phyloP scores from a whole-genome alignment of 345 rosid genomes.

The Camelina sativa region DNA sequence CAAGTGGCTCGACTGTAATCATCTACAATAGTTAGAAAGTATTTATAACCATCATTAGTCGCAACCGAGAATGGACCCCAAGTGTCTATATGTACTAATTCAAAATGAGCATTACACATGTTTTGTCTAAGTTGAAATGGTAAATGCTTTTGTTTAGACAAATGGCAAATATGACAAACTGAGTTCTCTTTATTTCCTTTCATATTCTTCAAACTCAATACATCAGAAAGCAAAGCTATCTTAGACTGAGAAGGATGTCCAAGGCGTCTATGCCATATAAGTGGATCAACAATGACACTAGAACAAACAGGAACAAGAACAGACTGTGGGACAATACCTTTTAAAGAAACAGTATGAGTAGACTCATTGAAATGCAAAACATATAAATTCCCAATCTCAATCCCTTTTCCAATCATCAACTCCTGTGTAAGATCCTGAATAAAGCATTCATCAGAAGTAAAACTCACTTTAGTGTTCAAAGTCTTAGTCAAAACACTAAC shows the following conservation, averaged over 20 bases:
- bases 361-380: too few relatives aligned
- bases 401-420: too few relatives aligned
- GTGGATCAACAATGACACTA: too few relatives aligned
- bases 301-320: too few relatives aligned
- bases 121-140: background rate
- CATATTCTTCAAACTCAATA: background rate
- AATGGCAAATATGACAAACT: background rate
- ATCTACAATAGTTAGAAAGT: background rate
- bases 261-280: background rate
- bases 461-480: too few relatives aligned
- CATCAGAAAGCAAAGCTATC: background rate
- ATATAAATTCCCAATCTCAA: too few relatives aligned
- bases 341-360: too few relatives aligned
- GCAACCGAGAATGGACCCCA: background rate
- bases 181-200: background rate
- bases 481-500: too few relatives aligned
- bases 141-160: background rate
- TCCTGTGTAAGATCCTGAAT: too few relatives aligned
- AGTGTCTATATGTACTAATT: background rate
- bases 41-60: background rate
- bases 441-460: too few relatives aligned
- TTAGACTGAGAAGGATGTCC: background rate
- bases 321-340: too few relatives aligned
- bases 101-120: background rate
- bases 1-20: background rate